These are phyloP conservation scores for Hypoxylon sp. DNA, from an alignment of 2,329 filamentous ascomycete species.

Conservation along the genomic window DNA sequence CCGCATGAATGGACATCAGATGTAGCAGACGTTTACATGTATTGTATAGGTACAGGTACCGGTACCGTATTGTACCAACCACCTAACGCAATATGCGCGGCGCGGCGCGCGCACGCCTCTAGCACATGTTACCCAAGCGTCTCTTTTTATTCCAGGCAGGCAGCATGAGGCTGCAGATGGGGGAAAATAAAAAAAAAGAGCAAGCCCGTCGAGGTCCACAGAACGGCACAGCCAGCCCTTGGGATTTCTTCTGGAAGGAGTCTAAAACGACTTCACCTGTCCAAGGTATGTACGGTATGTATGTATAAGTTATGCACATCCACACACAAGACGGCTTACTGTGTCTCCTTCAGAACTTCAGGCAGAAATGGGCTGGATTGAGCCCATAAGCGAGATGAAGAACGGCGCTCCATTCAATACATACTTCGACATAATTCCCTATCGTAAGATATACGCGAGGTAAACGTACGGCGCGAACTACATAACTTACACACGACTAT, in stretches of 20 bases:
- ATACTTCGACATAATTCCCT: neutral
- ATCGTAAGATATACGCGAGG: neutral
- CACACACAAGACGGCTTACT: neutral
- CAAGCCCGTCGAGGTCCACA: conserved; percentile 18
- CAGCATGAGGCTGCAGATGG: neutral
- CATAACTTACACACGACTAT: neutral
- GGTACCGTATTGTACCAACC: conserved; percentile 15
- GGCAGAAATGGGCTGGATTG: neutral
- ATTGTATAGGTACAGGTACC: conserved; percentile 4
- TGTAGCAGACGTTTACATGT: neutral
- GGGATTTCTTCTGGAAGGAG: conserved; percentile 29
- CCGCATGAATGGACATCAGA: conserved; percentile 17
- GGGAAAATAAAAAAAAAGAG: neutral
- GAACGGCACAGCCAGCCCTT: neutral
- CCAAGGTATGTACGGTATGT: no score
- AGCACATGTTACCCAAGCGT: conserved; percentile 10
- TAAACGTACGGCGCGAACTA: neutral
- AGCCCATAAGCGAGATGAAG: neutral
- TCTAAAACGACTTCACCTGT: conserved; percentile 35
- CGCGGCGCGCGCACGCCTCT: conserved; percentile 5
- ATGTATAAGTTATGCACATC: neutral
- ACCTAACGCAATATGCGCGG: neutral
- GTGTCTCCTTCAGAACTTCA: neutral
- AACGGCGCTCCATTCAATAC: neutral
- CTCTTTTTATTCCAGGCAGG: neutral